phyloP scores from a whole-genome alignment of 1,284 basidiomycete genomes.

The Ceratobasidium papillatum region DNA sequence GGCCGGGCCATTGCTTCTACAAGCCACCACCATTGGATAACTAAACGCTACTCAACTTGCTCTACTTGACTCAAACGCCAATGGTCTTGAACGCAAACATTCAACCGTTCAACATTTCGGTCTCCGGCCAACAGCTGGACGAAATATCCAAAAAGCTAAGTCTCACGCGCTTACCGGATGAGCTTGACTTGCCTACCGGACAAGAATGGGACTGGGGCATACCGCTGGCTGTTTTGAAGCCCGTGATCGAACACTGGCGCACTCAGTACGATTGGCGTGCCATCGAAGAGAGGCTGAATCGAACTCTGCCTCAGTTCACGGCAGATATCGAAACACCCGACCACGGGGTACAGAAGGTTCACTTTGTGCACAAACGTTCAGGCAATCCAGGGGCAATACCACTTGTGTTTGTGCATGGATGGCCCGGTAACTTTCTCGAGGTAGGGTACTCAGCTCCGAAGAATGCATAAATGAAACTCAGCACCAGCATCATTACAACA shows the following conservation, averaged over 20 bases:
- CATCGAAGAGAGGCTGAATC: conserved; percentile 39
- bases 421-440: conserved; percentile 44
- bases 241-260: conserved; percentile 42
- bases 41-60: not conserved
- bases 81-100: conserved; percentile 24
- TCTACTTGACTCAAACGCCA: not conserved
- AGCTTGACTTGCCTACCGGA: conserved; percentile 41
- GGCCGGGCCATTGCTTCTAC: not conserved
- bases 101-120: conserved; percentile 38
- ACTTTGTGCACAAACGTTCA: conserved; percentile 42
- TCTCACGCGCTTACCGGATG: conserved; percentile 42
- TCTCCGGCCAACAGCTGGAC: conserved; percentile 39
- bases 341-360: conserved; percentile 30
- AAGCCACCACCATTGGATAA: not conserved
- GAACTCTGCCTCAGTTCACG: conserved; percentile 43
- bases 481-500: not conserved
- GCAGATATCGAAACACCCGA: conserved; percentile 35
- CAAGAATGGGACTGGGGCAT: conserved; percentile 44
- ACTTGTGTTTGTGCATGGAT: conserved; percentile 42
- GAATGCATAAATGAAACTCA: not conserved
- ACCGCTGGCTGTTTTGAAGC: conserved; percentile 36
- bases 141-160: conserved; percentile 37
- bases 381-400: conserved; percentile 40
- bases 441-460: not conserved
- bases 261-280: conserved; percentile 40